Conservation (phyloP, 345 rosid genomes). For the Pseudoturritis turrita region DNA sequence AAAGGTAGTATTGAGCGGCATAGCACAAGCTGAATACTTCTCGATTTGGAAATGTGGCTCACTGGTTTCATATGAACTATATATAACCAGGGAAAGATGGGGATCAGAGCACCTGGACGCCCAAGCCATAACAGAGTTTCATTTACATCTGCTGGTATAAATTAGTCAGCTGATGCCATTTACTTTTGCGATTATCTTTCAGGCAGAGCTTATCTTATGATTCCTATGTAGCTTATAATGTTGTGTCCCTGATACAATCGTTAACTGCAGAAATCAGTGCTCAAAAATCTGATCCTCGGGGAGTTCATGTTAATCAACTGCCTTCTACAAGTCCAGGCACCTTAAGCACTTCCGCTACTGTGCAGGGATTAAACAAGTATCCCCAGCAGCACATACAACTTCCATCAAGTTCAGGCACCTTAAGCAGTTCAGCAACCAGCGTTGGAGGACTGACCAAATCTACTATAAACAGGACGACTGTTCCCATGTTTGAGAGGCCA, state of each 20-base stretch:
- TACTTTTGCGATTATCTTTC: conserved; percentile 35
- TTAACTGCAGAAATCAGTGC: conserved; percentile 34
- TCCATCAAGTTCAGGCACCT: conserved; percentile 33
- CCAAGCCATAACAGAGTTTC: background rate
- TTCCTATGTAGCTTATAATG: conserved; percentile 34
- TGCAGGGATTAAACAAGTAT: conserved; percentile 48
- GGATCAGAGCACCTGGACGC: conserved; percentile 35
- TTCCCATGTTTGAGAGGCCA: conserved; percentile 56
- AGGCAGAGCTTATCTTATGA: conserved; percentile 33
- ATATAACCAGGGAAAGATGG: conserved; percentile 42
- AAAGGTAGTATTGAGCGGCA: background rate
- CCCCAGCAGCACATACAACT: conserved; percentile 53
- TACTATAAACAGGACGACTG: conserved; percentile 28
- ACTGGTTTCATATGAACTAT: conserved; percentile 40
- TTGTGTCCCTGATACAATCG: conserved; percentile 39
- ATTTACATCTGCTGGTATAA: conserved; percentile 27
- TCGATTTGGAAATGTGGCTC: conserved; percentile 4
- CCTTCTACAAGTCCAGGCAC: conserved; percentile 36
- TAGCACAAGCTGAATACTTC: conserved; percentile 6
- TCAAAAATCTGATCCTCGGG: conserved; percentile 48
- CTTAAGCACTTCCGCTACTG: conserved; percentile 37
- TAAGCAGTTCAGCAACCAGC: background rate
- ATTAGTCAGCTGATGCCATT: conserved; percentile 41
- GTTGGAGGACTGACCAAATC: conserved; percentile 36
- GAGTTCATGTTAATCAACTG: conserved; percentile 38